Conservation (phyloP, 1,284 basidiomycete genomes). For the Heterobasidion parviporum region DNA sequence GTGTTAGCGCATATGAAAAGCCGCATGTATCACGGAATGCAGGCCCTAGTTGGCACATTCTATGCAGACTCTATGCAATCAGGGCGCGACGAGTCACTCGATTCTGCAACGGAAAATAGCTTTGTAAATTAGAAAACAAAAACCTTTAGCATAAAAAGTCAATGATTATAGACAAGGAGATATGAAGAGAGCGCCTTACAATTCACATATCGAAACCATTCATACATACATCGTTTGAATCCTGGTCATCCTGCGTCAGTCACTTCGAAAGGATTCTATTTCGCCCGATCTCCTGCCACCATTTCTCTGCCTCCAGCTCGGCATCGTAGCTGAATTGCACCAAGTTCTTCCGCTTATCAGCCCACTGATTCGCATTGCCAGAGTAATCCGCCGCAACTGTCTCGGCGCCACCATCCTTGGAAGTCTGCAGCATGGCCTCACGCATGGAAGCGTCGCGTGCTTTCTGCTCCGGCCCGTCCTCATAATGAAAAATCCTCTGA, state of each 20-base stretch:
- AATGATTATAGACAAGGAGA: too few species aligned
- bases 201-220: too few species aligned
- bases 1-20: too few species aligned
- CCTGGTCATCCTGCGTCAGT: not conserved
- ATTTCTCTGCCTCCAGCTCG: conserved; percentile 36
- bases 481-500: conserved; percentile 44
- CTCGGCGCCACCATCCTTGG: conserved; percentile 7
- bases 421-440: conserved; percentile 30
- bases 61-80: too few species aligned
- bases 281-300: conserved; percentile 26
- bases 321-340: conserved; percentile 43
- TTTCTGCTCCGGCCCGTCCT: conserved; percentile 45
- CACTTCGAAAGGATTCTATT: not conserved
- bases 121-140: too few species aligned
- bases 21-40: too few species aligned
- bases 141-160: too few species aligned
- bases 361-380: conserved; percentile 43
- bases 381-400: not conserved
- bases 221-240: too few species aligned
- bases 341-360: conserved; percentile 35
- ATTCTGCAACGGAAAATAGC: too few species aligned
- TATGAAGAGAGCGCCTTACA: too few species aligned
- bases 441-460: conserved; percentile 43
- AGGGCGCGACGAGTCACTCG: too few species aligned
- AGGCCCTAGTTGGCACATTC: too few species aligned